Percentiles rank a stretch among this genome's conserved stretches.
These are phyloP conservation scores for Globisporangium parvum DNA, from an alignment of 352 stramenopile species.

Conservation along the genomic window DNA sequence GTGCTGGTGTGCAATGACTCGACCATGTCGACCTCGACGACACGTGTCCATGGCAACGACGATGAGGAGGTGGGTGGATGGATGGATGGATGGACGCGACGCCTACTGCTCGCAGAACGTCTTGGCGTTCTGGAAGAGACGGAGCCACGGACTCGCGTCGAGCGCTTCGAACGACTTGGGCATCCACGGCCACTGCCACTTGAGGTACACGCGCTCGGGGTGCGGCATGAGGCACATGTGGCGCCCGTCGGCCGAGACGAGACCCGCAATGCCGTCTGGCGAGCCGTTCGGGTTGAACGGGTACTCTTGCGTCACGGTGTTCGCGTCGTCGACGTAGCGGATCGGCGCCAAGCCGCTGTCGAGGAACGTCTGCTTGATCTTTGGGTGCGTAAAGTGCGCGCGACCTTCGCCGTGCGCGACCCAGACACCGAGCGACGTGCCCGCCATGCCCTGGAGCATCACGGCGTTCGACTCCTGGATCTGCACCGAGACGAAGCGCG, in stretches of 20 bases:
- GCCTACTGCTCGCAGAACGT: slow-evolving; percentile 90
- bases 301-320: slow-evolving; percentile 94
- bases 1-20: too few relatives aligned
- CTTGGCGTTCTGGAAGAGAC: slow-evolving; percentile 98
- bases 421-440: slow-evolving; percentile 97
- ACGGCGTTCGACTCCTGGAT: slow-evolving; percentile 94
- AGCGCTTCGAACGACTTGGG: slow-evolving; percentile 78
- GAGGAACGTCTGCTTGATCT: slow-evolving; percentile 86
- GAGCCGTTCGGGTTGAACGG: slow-evolving; percentile 99
- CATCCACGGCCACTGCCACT: slow-evolving; percentile 97
- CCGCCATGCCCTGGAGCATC: slow-evolving; percentile 98
- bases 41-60: too few relatives aligned
- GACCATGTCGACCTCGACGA: too few relatives aligned
- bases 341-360: slow-evolving; percentile 92
- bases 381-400: slow-evolving; percentile 94
- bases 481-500: slow-evolving; percentile 94
- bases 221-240: slow-evolving; percentile 99
- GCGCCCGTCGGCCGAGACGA: slow-evolving; percentile 95
- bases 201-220: slow-evolving; percentile 96
- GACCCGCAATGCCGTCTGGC: slow-evolving; percentile 92
- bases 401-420: slow-evolving; percentile 91
- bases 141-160: slow-evolving; percentile 92
- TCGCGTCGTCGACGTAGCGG: slow-evolving; percentile 96
- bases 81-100: neutral
- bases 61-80: too few relatives aligned